A percentile compares a stretch with the other conserved stretches of the same genome.
phyloP scores from a whole-genome alignment of 305 asterid genomes.

The Fraxinus albicans region DNA sequence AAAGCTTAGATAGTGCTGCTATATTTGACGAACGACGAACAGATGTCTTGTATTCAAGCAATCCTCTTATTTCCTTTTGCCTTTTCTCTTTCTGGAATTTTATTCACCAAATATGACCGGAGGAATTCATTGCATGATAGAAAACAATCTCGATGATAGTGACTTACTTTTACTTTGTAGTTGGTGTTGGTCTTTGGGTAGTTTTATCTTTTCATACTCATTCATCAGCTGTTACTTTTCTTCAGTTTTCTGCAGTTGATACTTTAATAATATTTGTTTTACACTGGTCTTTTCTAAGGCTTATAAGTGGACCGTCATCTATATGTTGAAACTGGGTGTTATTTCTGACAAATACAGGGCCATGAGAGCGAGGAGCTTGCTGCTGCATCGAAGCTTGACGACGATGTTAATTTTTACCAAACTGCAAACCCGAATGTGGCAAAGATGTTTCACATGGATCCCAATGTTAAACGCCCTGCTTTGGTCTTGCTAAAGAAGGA shows the following conservation, averaged over 20 bases:
- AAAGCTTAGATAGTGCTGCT: neutral
- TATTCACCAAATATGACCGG: neutral
- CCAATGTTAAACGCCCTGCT: constrained; percentile 62
- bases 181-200: neutral
- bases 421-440: constrained; percentile 68
- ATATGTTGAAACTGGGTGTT: constrained; percentile 3
- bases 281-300: neutral
- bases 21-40: neutral
- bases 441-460: constrained; percentile 66
- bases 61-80: neutral
- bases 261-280: neutral
- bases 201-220: neutral
- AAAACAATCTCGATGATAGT: neutral
- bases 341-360: constrained; percentile 47
- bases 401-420: constrained; percentile 74
- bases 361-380: constrained; percentile 62
- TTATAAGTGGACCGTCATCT: neutral
- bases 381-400: constrained; percentile 77
- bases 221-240: neutral
- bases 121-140: neutral
- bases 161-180: neutral
- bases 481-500: constrained; percentile 77
- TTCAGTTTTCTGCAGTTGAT: neutral
- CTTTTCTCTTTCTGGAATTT: neutral
- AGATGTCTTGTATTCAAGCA: neutral